These are phyloP conservation scores for thale cress (Arabidopsis thaliana) DNA, from an alignment of 345 rosid genomes.

Conservation along the genomic window TAIR10.1 NC_003071.7:13520501-13521000, in stretches of 20 bases:
- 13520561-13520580: slow-evolving; percentile 17
- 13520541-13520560: slow-evolving; percentile 37
- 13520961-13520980: slow-evolving; percentile 14
- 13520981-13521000: slow-evolving; percentile 13
- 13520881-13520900: slow-evolving; percentile 60
- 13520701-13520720: slow-evolving; percentile 2
- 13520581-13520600: slow-evolving; percentile 10
- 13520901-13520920: slow-evolving; percentile 96
- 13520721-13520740: not conserved
- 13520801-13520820: slow-evolving; percentile 95
- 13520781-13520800: slow-evolving; percentile 94
- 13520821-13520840: slow-evolving; percentile 67
- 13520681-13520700: not conserved
- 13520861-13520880: slow-evolving; percentile 94
- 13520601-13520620: slow-evolving; percentile 41
- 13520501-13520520: slow-evolving; percentile 31
- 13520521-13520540: slow-evolving; percentile 22
- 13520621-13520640: slow-evolving; percentile 29
- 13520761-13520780: slow-evolving; percentile 22
- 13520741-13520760: slow-evolving; percentile 26
- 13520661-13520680: slow-evolving; percentile 18
- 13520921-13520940: slow-evolving; percentile 29
- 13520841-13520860: slow-evolving; percentile 81
- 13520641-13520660: slow-evolving; percentile 9
- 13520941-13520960: slow-evolving; percentile 10